Percentiles rank a stretch among this genome's conserved stretches.
Conservation (phyloP, 2,329 filamentous ascomycete species). For the Fusarium sp. region DNA sequence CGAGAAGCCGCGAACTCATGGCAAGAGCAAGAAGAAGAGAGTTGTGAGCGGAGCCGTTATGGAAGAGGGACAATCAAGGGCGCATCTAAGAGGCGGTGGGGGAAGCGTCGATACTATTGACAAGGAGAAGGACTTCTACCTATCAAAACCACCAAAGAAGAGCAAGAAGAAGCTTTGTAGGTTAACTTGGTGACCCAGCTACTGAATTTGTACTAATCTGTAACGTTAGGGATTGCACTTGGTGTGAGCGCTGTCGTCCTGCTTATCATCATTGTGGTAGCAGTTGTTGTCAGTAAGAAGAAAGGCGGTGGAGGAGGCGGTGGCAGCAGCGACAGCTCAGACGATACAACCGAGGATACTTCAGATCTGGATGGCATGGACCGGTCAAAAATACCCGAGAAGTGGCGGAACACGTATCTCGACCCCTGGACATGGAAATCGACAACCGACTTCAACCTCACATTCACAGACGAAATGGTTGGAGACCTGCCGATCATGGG, state of each 20-base stretch:
- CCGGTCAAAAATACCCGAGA: constrained; percentile 68
- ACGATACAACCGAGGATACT: constrained; percentile 48
- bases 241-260: constrained; percentile 64
- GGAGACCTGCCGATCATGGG: constrained; percentile 94
- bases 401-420: constrained; percentile 78
- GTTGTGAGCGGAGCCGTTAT: constrained; percentile 77
- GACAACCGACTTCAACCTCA: constrained; percentile 91
- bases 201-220: constrained; percentile 30
- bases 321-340: constrained; percentile 38
- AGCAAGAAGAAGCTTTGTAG: constrained; percentile 71
- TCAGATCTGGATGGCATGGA: constrained; percentile 62
- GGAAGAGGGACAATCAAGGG: constrained; percentile 70
- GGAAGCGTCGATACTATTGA: constrained; percentile 58
- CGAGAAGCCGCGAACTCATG: constrained; percentile 50
- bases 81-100: constrained; percentile 57
- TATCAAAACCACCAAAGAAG: constrained; percentile 57
- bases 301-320: constrained; percentile 63
- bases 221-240: constrained; percentile 63
- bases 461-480: constrained; percentile 86
- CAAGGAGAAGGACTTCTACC: constrained; percentile 60
- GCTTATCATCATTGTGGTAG: constrained; percentile 76
- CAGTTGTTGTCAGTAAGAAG: constrained; percentile 73
- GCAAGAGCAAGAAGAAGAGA: constrained; percentile 63
- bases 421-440: constrained; percentile 95
- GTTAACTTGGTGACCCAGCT: constrained; percentile 44